Conservation (phyloP, 2,329 filamentous ascomycete species). For the Lecanicillium sp. region DNA sequence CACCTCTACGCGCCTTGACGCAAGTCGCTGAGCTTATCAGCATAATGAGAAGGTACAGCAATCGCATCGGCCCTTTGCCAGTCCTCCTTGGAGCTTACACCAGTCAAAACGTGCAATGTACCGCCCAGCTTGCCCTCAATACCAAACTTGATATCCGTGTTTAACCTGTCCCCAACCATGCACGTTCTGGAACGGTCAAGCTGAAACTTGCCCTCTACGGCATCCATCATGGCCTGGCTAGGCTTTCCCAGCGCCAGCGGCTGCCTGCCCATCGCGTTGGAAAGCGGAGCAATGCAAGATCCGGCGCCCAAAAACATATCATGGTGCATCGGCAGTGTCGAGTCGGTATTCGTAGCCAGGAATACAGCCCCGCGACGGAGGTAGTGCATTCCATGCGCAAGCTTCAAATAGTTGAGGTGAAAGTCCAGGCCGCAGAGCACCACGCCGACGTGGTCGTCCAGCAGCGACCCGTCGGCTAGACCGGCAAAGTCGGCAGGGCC, state of each 20-base stretch:
- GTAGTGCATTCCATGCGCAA: constrained; percentile 79
- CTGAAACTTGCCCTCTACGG: constrained; percentile 90
- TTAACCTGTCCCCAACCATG: constrained; percentile 90
- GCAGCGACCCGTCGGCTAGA: constrained; percentile 63
- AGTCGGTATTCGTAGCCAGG: constrained; percentile 88
- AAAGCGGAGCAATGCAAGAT: constrained; percentile 67
- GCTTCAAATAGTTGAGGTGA: constrained; percentile 91
- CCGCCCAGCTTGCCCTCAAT: constrained; percentile 85
- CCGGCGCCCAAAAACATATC: constrained; percentile 89
- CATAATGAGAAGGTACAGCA: constrained; percentile 72
- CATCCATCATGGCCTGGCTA: constrained; percentile 98
- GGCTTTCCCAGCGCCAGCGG: constrained; percentile 85
- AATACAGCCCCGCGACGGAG: constrained; percentile 74
- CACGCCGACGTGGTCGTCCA: constrained; percentile 83
- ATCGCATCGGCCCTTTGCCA: constrained; percentile 61
- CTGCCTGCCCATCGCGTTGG: constrained; percentile 59
- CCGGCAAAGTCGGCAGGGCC: constrained; percentile 69
- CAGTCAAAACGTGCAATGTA: constrained; percentile 83
- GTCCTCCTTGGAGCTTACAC: constrained; percentile 78
- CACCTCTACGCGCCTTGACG: constrained; percentile 17
- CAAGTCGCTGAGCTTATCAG: constrained; percentile 77
- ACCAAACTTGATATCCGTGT: constrained; percentile 95
- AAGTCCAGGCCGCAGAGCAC: constrained; percentile 90
- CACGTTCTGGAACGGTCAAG: constrained; percentile 79
- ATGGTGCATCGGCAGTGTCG: constrained; percentile 73